Percentiles rank a stretch among this genome's conserved stretches.
Conservation (phyloP, 2,329 filamentous ascomycete species). For the Calonectria pauciramosa region DNA sequence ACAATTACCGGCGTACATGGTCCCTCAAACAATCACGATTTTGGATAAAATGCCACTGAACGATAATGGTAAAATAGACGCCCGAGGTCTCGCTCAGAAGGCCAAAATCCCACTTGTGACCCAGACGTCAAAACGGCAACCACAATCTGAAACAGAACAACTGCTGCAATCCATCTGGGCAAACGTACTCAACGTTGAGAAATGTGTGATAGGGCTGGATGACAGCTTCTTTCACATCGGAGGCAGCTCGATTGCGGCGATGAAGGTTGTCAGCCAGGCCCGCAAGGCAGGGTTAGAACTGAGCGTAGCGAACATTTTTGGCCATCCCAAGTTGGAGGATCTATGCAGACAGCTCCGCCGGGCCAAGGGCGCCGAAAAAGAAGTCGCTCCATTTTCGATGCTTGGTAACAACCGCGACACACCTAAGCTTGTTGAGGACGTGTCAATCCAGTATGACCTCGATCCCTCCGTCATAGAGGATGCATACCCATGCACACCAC, state of each 20-base stretch:
- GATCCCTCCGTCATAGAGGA: slow-evolving; percentile 43
- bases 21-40: slow-evolving; percentile 38
- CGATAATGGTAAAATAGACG: slow-evolving; percentile 11
- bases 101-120: slow-evolving; percentile 42
- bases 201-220: slow-evolving; percentile 53
- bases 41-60: slow-evolving; percentile 41
- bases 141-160: slow-evolving; percentile 25
- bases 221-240: slow-evolving; percentile 65
- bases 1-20: slow-evolving; percentile 44
- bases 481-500: slow-evolving; percentile 51
- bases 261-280: slow-evolving; percentile 55
- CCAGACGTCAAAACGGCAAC: slow-evolving; percentile 6
- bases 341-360: background rate
- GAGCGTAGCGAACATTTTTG: slow-evolving; percentile 31
- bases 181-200: slow-evolving; percentile 50
- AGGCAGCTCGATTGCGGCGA: slow-evolving; percentile 65
- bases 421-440: background rate
- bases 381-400: background rate
- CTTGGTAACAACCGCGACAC: background rate
- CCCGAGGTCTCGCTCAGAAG: slow-evolving; percentile 50
- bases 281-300: slow-evolving; percentile 26
- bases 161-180: slow-evolving; percentile 54
- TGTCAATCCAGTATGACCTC: background rate
- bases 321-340: background rate
- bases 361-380: too few species aligned